Conservation (phyloP, 2,329 filamentous ascomycete genomes). For the Dendrostoma leiphaemia region DNA sequence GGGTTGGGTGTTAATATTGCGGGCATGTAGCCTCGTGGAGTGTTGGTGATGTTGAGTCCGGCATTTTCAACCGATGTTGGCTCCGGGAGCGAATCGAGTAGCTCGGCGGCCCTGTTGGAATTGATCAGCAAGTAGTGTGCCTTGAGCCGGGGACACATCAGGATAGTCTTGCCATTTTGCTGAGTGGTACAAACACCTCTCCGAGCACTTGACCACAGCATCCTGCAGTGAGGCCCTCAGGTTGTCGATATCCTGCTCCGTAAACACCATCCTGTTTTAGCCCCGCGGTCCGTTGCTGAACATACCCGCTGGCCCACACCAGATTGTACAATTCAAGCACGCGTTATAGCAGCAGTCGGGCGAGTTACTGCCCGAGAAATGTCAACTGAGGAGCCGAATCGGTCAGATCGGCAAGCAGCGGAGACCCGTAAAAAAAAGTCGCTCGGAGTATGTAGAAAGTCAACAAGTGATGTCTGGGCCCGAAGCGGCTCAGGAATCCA, state of each 20-base stretch:
- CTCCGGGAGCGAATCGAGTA: conserved; percentile 78
- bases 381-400: too few species aligned
- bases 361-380: too few species aligned
- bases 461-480: neutral
- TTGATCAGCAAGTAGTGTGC: neutral
- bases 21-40: conserved; percentile 37
- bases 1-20: conserved; percentile 53
- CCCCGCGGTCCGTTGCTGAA: neutral
- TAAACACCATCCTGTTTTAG: conserved; percentile 48
- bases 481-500: neutral
- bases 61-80: conserved; percentile 47
- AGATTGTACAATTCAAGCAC: neutral
- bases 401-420: too few species aligned
- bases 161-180: conserved; percentile 76
- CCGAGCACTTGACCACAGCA: conserved; percentile 86
- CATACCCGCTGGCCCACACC: neutral
- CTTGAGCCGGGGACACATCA: too few species aligned
- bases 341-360: too few species aligned
- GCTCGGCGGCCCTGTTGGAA: conserved; percentile 77
- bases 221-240: conserved; percentile 76
- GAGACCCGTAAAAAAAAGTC: too few species aligned
- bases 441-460: too few species aligned
- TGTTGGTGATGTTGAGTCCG: conserved; percentile 48
- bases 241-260: conserved; percentile 56
- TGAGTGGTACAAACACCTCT: conserved; percentile 92